Conservation (phyloP, 2,329 filamentous ascomycete genomes). For the Colletotrichum sp. region DNA sequence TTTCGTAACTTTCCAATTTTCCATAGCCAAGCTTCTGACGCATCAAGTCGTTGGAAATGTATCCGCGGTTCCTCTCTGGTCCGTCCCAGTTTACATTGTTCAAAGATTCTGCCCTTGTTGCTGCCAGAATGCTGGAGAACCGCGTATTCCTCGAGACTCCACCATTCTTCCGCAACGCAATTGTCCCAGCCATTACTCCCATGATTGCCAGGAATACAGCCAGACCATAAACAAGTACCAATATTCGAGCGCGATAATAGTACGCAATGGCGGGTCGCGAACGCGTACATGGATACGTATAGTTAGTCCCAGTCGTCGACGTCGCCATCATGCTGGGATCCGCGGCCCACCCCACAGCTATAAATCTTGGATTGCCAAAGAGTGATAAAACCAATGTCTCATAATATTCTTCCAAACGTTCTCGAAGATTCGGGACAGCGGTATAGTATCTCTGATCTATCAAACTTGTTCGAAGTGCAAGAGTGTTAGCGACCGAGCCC, state of each 20-base stretch:
- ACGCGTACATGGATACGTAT: conserved; percentile 15
- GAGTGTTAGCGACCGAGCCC: no score
- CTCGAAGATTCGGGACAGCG: no score
- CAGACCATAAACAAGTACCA: conserved; percentile 36
- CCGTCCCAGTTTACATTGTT: conserved; percentile 29
- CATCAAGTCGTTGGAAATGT: not conserved
- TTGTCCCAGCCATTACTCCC: conserved; percentile 30
- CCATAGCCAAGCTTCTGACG: not conserved
- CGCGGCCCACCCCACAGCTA: no score
- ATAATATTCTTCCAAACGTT: no score
- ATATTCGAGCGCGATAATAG: conserved; percentile 27
- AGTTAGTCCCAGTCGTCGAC: no score
- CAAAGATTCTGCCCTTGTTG: conserved; percentile 36
- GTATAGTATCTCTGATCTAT: no score
- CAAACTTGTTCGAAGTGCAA: no score
- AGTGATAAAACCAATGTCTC: no score
- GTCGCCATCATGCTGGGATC: no score
- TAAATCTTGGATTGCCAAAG: no score
- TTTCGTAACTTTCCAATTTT: fast-evolving
- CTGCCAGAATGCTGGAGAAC: conserved; percentile 40
- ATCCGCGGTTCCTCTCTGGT: not conserved
- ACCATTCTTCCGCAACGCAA: conserved; percentile 33
- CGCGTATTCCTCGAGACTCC: conserved; percentile 32
- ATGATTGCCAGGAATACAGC: conserved; percentile 28
- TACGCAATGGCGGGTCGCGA: conserved; percentile 30